A percentile compares a stretch with the other conserved stretches of the same genome.
Evolutionary conservation across 176 grass and related monocot species (phyloP).

Genomic region (Carex myosuroides): DNA sequence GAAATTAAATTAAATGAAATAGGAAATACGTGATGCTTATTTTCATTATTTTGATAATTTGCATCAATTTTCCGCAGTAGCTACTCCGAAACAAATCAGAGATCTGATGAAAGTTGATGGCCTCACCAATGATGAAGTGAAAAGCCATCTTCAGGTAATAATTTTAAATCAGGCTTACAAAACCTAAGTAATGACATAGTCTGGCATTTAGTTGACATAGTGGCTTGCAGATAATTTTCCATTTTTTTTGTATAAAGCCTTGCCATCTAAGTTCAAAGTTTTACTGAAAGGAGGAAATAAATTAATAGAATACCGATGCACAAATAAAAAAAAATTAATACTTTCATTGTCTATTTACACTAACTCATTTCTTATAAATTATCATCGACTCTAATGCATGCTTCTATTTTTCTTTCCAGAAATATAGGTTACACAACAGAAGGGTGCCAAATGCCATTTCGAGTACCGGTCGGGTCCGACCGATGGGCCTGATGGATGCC

Average conservation of each 20-base stretch:
- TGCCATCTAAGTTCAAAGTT: neutral
- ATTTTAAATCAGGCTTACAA: neutral
- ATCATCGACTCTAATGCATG: slow-evolving; percentile 16
- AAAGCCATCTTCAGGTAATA: slow-evolving; percentile 95
- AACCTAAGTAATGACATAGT: neutral
- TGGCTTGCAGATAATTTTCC: neutral
- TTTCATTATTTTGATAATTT: neutral
- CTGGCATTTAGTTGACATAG: neutral
- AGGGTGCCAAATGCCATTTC: slow-evolving; percentile 24
- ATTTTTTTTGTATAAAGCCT: no score
- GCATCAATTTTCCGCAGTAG: slow-evolving; percentile 42
- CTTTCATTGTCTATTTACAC: neutral
- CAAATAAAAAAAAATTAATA: no score
- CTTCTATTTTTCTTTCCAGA: slow-evolving; percentile 44
- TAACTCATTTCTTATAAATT: neutral
- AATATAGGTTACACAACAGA: slow-evolving; percentile 81
- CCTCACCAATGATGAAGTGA: slow-evolving; percentile 98
- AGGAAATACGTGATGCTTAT: neutral
- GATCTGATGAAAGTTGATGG: slow-evolving; percentile 97
- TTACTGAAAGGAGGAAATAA: neutral
- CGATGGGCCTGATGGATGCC: slow-evolving; percentile 35
- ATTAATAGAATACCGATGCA: neutral
- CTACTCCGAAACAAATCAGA: slow-evolving; percentile 95
- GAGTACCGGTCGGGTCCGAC: slow-evolving; percentile 8
- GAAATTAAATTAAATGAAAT: slow-evolving; percentile 9